Evolutionary conservation across 108 stramenopile genomes (phyloP).

Genomic region (Nitzschia putrida): DNA sequence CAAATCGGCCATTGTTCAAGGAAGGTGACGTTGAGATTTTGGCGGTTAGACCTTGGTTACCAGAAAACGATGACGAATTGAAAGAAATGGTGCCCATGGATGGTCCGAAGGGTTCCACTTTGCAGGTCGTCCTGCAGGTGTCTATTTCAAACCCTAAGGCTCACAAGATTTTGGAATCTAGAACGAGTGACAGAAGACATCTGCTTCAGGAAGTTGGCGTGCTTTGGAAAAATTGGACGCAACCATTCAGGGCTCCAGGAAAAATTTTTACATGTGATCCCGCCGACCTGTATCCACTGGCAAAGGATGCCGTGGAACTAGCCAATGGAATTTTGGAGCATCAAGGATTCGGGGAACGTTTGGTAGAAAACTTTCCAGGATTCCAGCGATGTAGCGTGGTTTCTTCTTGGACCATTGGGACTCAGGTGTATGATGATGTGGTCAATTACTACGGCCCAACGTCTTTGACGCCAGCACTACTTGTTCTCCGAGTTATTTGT

Average conservation of each 20-base stretch:
- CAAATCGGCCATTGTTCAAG: slow-evolving; percentile 8
- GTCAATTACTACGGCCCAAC: slow-evolving; percentile 46
- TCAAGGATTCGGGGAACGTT: slow-evolving; percentile 12
- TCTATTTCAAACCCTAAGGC: slow-evolving; percentile 46
- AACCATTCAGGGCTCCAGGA: slow-evolving; percentile 13
- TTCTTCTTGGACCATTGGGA: slow-evolving; percentile 58
- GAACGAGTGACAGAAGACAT: background rate
- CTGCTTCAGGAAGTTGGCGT: slow-evolving; percentile 38
- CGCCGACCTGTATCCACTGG: slow-evolving; percentile 41
- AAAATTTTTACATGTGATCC: slow-evolving; percentile 31
- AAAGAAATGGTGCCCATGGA: background rate
- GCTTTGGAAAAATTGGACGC: slow-evolving; percentile 27
- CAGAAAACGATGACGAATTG: slow-evolving; percentile 2
- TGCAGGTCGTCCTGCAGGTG: slow-evolving; percentile 43
- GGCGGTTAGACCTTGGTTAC: slow-evolving; percentile 38
- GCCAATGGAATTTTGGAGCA: slow-evolving; percentile 28
- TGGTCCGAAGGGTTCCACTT: slow-evolving; percentile 10
- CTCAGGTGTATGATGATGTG: slow-evolving; percentile 45
- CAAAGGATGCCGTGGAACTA: slow-evolving; percentile 30
- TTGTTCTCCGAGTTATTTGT: slow-evolving; percentile 14
- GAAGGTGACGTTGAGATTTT: slow-evolving; percentile 52
- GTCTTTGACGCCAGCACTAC: slow-evolving; percentile 12
- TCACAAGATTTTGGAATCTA: slow-evolving; percentile 1
- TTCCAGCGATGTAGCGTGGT: slow-evolving; percentile 18
- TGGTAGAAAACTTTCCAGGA: slow-evolving; percentile 18